Conservation (phyloP, 805 yeast species). For the Metschnikowia reukaufii region DNA sequence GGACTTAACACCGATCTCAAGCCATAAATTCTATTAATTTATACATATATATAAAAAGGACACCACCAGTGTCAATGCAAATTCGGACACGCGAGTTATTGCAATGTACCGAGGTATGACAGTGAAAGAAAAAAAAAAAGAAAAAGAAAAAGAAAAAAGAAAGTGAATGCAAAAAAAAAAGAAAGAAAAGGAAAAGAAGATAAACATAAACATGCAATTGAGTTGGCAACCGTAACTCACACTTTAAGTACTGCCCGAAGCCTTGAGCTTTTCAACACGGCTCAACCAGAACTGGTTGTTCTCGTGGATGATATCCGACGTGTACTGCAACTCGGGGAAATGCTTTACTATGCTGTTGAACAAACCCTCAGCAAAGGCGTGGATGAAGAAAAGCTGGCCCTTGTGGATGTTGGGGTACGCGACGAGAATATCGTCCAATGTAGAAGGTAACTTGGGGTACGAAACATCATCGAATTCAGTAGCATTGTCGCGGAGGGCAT, state of each 20-base stretch:
- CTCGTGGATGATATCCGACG: slow-evolving; percentile 50
- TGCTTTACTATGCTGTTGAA: slow-evolving; percentile 62
- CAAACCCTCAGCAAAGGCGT: slow-evolving; percentile 75
- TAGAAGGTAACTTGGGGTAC: slow-evolving; percentile 39
- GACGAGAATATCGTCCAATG: slow-evolving; percentile 44
- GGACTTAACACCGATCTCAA: too few relatives aligned
- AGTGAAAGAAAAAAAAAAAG: background rate
- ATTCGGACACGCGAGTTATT: background rate
- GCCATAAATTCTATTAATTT: slow-evolving; percentile 3
- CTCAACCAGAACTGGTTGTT: slow-evolving; percentile 60
- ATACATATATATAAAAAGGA: background rate
- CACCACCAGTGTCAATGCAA: slow-evolving; percentile 3
- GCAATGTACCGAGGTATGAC: background rate
- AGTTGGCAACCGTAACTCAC: background rate
- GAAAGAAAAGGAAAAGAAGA: background rate
- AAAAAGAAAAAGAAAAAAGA: background rate
- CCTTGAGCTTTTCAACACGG: slow-evolving; percentile 9
- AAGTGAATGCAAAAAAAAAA: background rate
- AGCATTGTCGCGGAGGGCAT: slow-evolving; percentile 17
- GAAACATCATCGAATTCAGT: slow-evolving; percentile 14
- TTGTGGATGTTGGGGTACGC: slow-evolving; percentile 53
- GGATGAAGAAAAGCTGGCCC: slow-evolving; percentile 82
- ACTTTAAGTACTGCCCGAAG: background rate
- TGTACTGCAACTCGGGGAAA: slow-evolving; percentile 60
- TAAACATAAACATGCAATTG: slow-evolving; percentile 1